phyloP scores from a whole-genome alignment of 176 grass and related monocot genomes.

The Pharus latifolius region DNA sequence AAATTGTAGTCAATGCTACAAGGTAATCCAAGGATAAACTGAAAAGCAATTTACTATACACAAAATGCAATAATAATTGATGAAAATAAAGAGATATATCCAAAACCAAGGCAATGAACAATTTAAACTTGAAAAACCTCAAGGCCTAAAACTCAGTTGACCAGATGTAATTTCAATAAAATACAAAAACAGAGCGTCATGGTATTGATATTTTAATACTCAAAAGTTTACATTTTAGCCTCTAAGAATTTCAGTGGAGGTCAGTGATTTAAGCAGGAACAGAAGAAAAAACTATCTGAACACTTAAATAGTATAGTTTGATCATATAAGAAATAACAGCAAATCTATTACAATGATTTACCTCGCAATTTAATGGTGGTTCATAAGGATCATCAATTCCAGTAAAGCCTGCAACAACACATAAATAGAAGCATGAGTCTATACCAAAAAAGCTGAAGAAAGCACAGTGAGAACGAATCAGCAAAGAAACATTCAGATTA shows the following conservation, averaged over 20 bases:
- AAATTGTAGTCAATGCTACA: no score
- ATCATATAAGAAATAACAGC: neutral
- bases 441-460: neutral
- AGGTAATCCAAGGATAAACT: no score
- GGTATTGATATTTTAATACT: no score
- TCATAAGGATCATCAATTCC: slow-evolving; percentile 98
- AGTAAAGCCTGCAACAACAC: slow-evolving; percentile 75
- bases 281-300: neutral
- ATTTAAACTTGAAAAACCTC: no score
- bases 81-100: no score
- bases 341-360: slow-evolving; percentile 19
- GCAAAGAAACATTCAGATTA: neutral
- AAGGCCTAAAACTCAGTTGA: no score
- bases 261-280: neutral
- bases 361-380: slow-evolving; percentile 76
- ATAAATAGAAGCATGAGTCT: neutral
- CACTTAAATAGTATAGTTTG: neutral
- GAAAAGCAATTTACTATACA: no score
- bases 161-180: no score
- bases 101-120: no score
- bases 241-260: neutral
- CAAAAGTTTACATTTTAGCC: neutral
- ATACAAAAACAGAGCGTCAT: no score
- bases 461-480: neutral
- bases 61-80: no score